Base-by-base conservation (phyloP, 805 yeast species). In the Maudiozyma barnettii region DNA sequence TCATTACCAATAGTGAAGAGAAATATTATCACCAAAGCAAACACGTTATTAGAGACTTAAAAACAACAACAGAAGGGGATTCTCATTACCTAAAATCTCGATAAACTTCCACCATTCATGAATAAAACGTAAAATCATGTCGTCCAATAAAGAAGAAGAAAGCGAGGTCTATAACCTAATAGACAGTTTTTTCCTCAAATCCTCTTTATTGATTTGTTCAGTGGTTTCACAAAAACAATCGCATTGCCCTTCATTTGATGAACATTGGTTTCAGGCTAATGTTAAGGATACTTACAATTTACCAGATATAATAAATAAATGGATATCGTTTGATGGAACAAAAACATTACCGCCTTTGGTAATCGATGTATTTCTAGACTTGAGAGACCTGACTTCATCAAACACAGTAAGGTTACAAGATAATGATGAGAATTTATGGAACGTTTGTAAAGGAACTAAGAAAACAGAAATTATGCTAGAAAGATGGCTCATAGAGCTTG, bases 391-490 rank as follows among this genome's bases (percentile, higher is more conserved):
- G 43, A 65, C 75, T 6, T 64, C 79, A 1, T 75, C 77, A 39
- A 86, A 83, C 51, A 70, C 79, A 19, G 71, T 85, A 29, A 74
- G 79, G 31, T 62, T 85, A 37, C 69, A 69, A 26, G 90, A 83
- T 54, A 73, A 72, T 3, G 71, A 72, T 7, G 76, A 73, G 21
- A 71, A 71, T 51, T 58, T 73, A 13, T 80, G 83, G 76, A 68
- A 75, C 9, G 81, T 81, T 12, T 70, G 82, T 9, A 77, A 73
- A 49, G 83, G 82, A 13, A 71, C 75, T 2, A 78, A 76, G 57
- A 84, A 84, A 57, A 73, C 78, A 16, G 98, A 91, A 64, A 77
- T 93, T n/a, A 96, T 93, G 2, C 67, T 93, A 48, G 99, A 93
- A 60, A 74, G 99, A 49, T 93, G 99, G 99, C 71, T 88, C 21